Base-by-base conservation (phyloP, 331 rosid genomes). In the Arachis monticola region DNA sequence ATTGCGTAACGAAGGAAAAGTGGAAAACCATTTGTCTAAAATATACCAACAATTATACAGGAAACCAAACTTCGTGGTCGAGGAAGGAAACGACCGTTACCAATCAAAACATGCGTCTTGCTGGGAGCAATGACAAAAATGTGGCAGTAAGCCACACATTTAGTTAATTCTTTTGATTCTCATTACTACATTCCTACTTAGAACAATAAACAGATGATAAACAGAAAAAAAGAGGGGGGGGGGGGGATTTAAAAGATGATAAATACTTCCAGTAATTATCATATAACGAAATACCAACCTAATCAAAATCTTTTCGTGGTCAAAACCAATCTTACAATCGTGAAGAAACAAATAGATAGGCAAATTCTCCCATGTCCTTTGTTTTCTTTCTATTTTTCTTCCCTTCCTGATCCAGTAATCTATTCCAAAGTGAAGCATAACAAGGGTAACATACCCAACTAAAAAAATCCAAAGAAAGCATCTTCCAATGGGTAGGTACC, bases 401-500 rank as follows among this genome's bases (percentile, higher is more conserved):
- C 38, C 74, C 73, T 50, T 41, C 48, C 56, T 41, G 44, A 64
- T 64, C 84, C 60, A 48, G 69, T 68, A 59, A 56, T 64, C 76
- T 46, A 67, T 73, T 70, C 64, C 65, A 79, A 60, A 67, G 64
- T 60, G 67, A 78, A 78, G 47, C 72, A 56, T 48, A 84, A 77
- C 78, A 76, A 30, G 55, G 85, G 82, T 58, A 58, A 69, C 75
- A 72, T 31, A 67, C 74, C 65, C 76, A 41, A 12, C 57, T 62
- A 67, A 67, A 69, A 88, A 77, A 83, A 72, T 66, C 45, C 78
- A 82, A 30, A 46, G 30, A 69, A 64, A 75, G 62, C 60, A 55
- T 73, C 40, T 64, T 82, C 82, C 45, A 32, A 61, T 5, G 44
- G 52, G 57, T 61, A 72, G 52, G 57, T 61, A 72, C 55, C 55